A percentile compares a stretch with the other conserved stretches of the same genome.
phyloP scores from a whole-genome alignment of 345 rosid genomes.

The Ricinus communis region DNA sequence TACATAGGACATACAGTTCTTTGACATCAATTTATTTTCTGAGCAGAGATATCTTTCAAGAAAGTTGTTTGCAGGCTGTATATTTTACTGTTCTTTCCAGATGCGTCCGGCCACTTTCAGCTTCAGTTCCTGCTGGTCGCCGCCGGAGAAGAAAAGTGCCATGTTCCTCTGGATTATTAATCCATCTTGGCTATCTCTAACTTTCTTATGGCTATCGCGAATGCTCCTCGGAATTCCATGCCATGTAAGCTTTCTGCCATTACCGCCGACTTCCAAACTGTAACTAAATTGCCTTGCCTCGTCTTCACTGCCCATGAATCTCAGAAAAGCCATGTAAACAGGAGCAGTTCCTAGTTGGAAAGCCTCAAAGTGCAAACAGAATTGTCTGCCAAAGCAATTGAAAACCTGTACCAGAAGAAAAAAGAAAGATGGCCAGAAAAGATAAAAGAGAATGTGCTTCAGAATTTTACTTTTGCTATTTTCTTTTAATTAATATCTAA shows the following conservation, averaged over 20 bases:
- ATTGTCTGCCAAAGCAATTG: constrained; percentile 51
- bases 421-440: no score
- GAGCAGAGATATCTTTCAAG: neutral
- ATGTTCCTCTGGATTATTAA: constrained; percentile 48
- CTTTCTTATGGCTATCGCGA: constrained; percentile 54
- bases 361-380: constrained; percentile 64
- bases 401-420: constrained; percentile 40
- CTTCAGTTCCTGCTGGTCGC: constrained; percentile 47
- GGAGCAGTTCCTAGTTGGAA: constrained; percentile 53
- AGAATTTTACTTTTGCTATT: no score
- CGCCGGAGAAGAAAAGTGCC: constrained; percentile 58
- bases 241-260: constrained; percentile 52
- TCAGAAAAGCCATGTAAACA: constrained; percentile 58
- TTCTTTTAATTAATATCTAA: neutral
- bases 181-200: constrained; percentile 58
- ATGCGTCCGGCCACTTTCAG: constrained; percentile 50
- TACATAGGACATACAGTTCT: neutral
- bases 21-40: constrained; percentile 2
- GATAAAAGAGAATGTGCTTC: neutral
- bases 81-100: constrained; percentile 47
- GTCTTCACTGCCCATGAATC: constrained; percentile 56
- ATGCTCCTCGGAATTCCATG: constrained; percentile 59
- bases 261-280: constrained; percentile 57
- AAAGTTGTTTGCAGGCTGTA: neutral
- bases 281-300: constrained; percentile 52